Evolutionary conservation across 1,284 basidiomycete species (phyloP).

Genomic region (Thecaphora frezii): DNA sequence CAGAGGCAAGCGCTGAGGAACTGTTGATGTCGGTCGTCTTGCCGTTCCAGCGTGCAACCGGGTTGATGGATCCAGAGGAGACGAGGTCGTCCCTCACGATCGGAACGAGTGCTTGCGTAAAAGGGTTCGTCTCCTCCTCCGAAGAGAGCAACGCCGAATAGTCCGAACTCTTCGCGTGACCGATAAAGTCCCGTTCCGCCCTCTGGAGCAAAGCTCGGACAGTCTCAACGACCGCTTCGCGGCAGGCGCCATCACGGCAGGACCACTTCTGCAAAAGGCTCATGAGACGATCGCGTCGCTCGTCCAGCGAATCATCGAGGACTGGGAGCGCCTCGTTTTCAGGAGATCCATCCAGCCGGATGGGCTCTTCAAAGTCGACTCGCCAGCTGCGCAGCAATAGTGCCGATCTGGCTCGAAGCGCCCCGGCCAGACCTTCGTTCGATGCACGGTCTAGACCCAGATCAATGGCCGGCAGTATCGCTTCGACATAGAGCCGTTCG

Average conservation of each 20-base stretch:
- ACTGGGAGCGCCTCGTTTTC: constrained; percentile 17
- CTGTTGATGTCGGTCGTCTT: constrained; percentile 2
- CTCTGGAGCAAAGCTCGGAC: constrained; percentile 24
- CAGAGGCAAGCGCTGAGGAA: constrained; percentile 1
- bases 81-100: constrained; percentile 1
- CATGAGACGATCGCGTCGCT: constrained; percentile 16
- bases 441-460: constrained; percentile 3
- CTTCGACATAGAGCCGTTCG: constrained; percentile 16
- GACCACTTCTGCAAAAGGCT: constrained; percentile 5
- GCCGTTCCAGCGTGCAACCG: constrained; percentile 10
- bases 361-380: constrained; percentile 21
- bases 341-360: constrained; percentile 29
- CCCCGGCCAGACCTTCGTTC: constrained; percentile 8
- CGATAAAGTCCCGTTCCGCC: constrained; percentile 26
- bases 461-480: constrained; percentile 26
- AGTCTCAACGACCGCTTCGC: constrained; percentile 14
- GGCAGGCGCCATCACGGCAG: constrained; percentile 4
- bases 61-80: background rate
- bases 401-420: constrained; percentile 19
- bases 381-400: constrained; percentile 31
- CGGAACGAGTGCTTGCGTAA: constrained; percentile 3
- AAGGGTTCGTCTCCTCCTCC: background rate
- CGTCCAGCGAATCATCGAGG: constrained; percentile 22
- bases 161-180: constrained; percentile 1
- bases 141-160: constrained; percentile 16